These are phyloP conservation scores for Globisporangium nodosum DNA, from an alignment of 352 stramenopile species.

Conservation along the genomic window DNA sequence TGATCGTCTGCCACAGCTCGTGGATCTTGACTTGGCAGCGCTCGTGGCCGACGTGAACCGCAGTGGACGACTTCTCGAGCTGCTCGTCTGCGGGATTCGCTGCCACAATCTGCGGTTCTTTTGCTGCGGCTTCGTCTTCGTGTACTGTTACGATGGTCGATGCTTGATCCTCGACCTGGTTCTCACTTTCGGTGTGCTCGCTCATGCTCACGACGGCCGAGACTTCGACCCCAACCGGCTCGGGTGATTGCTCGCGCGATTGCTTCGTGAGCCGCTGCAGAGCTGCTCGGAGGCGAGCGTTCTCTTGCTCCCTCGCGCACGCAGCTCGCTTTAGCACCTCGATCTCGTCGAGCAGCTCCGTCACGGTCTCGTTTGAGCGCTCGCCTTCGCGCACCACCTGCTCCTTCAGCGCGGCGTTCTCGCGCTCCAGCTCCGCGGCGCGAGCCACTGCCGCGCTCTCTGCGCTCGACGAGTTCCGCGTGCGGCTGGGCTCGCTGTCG, in stretches of 20 bases:
- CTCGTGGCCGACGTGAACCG: constrained; percentile 24
- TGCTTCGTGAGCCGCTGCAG: background rate
- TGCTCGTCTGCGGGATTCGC: background rate
- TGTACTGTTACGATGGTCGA: background rate
- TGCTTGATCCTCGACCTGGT: constrained; percentile 4
- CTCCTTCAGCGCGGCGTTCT: constrained; percentile 6
- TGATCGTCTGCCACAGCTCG: constrained; percentile 62
- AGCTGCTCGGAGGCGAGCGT: constrained; percentile 1
- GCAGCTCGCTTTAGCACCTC: constrained; percentile 8
- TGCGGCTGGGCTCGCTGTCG: background rate
- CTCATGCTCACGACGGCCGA: background rate
- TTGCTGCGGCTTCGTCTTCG: background rate
- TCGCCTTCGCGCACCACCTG: constrained; percentile 1
- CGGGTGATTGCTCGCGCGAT: background rate
- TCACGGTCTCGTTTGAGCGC: constrained; percentile 1
- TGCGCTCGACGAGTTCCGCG: background rate
- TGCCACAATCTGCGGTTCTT: background rate
- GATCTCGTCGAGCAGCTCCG: constrained; percentile 10
- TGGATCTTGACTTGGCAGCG: constrained; percentile 60
- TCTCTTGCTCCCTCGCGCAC: constrained; percentile 2
- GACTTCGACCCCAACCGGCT: background rate
- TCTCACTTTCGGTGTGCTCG: background rate
- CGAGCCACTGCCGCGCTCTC: background rate
- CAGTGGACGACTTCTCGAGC: background rate
- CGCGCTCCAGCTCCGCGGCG: constrained; percentile 7